Percentiles rank a stretch among this genome's conserved stretches.
These are phyloP conservation scores for Aspergillus terreus DNA, from an alignment of 2,329 filamentous ascomycete species.

Conservation along the genomic window DNA sequence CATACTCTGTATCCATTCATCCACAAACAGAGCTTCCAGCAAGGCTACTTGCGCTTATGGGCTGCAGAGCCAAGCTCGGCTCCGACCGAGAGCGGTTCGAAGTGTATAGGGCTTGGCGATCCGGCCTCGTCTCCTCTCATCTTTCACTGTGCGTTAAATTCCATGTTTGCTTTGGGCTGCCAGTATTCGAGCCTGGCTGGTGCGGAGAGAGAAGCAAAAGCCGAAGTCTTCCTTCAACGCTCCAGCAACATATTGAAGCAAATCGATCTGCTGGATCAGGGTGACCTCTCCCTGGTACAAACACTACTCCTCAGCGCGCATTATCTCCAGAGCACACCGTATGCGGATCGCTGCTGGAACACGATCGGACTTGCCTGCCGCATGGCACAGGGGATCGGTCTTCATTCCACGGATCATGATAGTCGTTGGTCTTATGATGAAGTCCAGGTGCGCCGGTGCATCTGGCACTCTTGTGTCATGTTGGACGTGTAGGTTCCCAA, in stretches of 20 bases:
- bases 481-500: conserved; percentile 30
- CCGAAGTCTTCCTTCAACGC: conserved; percentile 32
- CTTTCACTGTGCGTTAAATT: conserved; percentile 42
- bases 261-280: conserved; percentile 35
- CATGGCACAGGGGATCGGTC: conserved; percentile 39
- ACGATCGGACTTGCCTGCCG: conserved; percentile 40
- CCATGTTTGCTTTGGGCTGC: conserved; percentile 40
- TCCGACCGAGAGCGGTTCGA: conserved; percentile 15
- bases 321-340: conserved; percentile 39
- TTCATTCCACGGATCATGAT: conserved; percentile 28
- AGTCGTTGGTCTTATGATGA: conserved; percentile 21
- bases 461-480: conserved; percentile 39
- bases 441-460: conserved; percentile 31
- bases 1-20: conserved; percentile 45
- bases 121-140: conserved; percentile 30
- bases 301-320: conserved; percentile 38
- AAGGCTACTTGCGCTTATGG: conserved; percentile 35
- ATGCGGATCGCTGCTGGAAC: conserved; percentile 42
- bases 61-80: neutral
- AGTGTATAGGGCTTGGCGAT: conserved; percentile 31
- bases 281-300: conserved; percentile 39
- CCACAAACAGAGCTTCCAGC: conserved; percentile 38
- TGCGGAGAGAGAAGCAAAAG: conserved; percentile 24
- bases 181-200: conserved; percentile 33
- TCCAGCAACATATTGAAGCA: conserved; percentile 28